Evolutionary conservation across 2,329 filamentous ascomycete species (phyloP), one percentile per base, ranked within the genome.

Genomic region (Aspergillus pseudoglaucus): DNA sequence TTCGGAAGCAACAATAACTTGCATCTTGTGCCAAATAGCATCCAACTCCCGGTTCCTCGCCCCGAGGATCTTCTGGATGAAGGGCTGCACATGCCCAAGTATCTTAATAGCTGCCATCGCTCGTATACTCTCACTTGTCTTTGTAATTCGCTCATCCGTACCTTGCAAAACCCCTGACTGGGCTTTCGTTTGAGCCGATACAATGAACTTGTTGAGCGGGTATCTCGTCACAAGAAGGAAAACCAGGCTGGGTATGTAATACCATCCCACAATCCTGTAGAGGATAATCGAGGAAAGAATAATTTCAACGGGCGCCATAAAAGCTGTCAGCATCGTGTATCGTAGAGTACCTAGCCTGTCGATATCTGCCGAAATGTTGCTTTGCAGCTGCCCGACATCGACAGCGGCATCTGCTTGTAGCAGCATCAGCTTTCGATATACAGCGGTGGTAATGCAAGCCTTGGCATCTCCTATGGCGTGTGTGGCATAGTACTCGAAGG

Each of bases 381-480:
- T 52, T 20, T 52, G 50, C 40, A 50, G 18, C 27, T 52, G 47
- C n/a, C 50, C 50, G 22, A 47, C 33, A 41, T 50, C 40, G 7
- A 52, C 22, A 17, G 25, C 18, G 6, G 39, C 40, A 22, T 46
- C 44, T 20, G 38, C 35, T 32, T 46, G 17, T 9, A 44, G 15
- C n/a, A 20, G 15, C 14, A 44, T 42, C 32, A 52, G 15, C 32
- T 46, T 52, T 17, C 42, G 46, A 39, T 49, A 47, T 10, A 52
- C 47, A 22, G 50, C 47, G 40, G 50, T 25, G 10, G 45, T 27
- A 22, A 52, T 50, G 37, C 42, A 20, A n/a, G 47, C 22, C 44
- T 52, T 52, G 18, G 14, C 42, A 41, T 52, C 42, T 23, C 50
- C 50, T 44, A 52, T 52, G n/a, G 47, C 44, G 33, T 52, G 50